Percentiles rank a stretch among this genome's conserved stretches.
Evolutionary conservation across 768 basidiomycete genomes (phyloP).

Genomic region (Dioszegia aurantiaca): DNA sequence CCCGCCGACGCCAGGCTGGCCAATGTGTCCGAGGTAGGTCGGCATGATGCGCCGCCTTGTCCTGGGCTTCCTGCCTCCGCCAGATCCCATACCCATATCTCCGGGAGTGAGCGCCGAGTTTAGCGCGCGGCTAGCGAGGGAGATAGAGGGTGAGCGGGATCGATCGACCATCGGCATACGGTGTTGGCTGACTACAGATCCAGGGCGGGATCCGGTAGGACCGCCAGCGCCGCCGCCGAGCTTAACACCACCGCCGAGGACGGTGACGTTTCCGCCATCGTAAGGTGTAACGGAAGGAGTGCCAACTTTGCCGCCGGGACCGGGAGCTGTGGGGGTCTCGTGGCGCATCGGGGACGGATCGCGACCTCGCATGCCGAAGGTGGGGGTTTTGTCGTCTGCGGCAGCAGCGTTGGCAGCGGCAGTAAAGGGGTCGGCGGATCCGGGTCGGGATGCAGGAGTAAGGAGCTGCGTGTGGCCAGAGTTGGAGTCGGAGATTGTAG

Average conservation of each 20-base stretch:
- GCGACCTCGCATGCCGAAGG: slow-evolving; percentile 12
- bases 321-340: slow-evolving; percentile 17
- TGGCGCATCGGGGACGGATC: slow-evolving; percentile 12
- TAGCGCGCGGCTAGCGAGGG: slow-evolving; percentile 39
- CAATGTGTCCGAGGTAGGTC: slow-evolving; percentile 41
- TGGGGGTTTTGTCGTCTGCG: slow-evolving; percentile 15
- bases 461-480: slow-evolving; percentile 38
- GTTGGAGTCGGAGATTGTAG: slow-evolving; percentile 29
- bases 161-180: slow-evolving; percentile 27
- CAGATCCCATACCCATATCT: neutral
- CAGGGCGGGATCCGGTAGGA: slow-evolving; percentile 26
- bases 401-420: slow-evolving; percentile 11
- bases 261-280: slow-evolving; percentile 53
- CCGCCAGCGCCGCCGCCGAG: slow-evolving; percentile 43
- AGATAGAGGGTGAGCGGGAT: slow-evolving; percentile 43
- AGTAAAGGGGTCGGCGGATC: slow-evolving; percentile 37
- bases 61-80: slow-evolving; percentile 26
- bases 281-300: slow-evolving; percentile 50
- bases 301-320: slow-evolving; percentile 11
- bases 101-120: slow-evolving; percentile 28
- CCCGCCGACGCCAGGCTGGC: slow-evolving; percentile 43
- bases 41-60: slow-evolving; percentile 47
- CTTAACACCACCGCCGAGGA: slow-evolving; percentile 53
- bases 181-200: slow-evolving; percentile 22
- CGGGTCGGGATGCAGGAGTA: slow-evolving; percentile 39